phyloP scores from a whole-genome alignment of 805 yeast genomes.

The Sungouiella blattae region DNA sequence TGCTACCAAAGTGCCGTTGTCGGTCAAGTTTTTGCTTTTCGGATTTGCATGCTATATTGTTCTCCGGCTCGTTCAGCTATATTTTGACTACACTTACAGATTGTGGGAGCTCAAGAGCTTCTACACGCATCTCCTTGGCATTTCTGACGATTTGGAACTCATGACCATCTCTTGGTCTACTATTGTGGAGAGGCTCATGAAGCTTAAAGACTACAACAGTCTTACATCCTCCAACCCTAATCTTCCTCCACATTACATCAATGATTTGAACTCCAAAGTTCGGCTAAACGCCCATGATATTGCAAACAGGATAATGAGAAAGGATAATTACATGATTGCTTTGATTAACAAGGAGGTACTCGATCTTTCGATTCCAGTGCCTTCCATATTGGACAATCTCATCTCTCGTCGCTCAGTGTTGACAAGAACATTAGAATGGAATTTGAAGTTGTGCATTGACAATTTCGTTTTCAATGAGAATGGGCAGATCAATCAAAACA shows the following conservation, averaged over 20 bases:
- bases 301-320: slow-evolving; percentile 94
- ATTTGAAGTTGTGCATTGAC: slow-evolving; percentile 78
- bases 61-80: slow-evolving; percentile 51
- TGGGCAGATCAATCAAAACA: slow-evolving; percentile 73
- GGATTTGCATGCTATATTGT: slow-evolving; percentile 53
- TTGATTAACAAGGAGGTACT: slow-evolving; percentile 74
- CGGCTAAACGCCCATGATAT: slow-evolving; percentile 89
- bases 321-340: slow-evolving; percentile 91
- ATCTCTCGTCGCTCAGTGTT: slow-evolving; percentile 38
- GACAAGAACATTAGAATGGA: slow-evolving; percentile 93
- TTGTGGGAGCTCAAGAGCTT: slow-evolving; percentile 74
- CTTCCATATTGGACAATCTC: slow-evolving; percentile 11
- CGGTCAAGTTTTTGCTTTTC: slow-evolving; percentile 60
- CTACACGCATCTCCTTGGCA: slow-evolving; percentile 65
- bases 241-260: slow-evolving; percentile 24
- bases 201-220: slow-evolving; percentile 77
- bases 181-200: slow-evolving; percentile 71
- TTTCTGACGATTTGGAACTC: slow-evolving; percentile 70
- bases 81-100: slow-evolving; percentile 56
- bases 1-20: slow-evolving; percentile 35
- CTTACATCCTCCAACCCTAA: slow-evolving; percentile 41
- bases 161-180: slow-evolving; percentile 93
- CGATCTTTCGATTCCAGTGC: slow-evolving; percentile 49
- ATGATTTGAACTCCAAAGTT: slow-evolving; percentile 65
- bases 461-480: slow-evolving; percentile 80